Evolutionary conservation across 345 rosid genomes (phyloP).

Genomic region (Raphanus raphanistrum): DNA sequence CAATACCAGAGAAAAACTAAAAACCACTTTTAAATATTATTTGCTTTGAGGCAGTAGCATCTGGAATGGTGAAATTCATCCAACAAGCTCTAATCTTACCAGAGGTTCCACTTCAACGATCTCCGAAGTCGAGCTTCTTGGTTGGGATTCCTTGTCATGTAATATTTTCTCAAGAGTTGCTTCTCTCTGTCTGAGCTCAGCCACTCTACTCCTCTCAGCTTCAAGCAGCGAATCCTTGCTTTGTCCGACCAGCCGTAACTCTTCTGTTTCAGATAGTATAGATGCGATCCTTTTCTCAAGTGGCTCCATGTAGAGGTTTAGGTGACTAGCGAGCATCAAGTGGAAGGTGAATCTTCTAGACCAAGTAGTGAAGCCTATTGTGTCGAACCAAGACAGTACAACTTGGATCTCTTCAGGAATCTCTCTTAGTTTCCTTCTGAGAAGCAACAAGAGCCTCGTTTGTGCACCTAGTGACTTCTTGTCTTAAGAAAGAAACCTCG

Average conservation of each 20-base stretch:
- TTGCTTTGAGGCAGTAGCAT: not conserved
- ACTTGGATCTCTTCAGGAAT: slow-evolving; percentile 58
- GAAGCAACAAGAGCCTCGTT: slow-evolving; percentile 79
- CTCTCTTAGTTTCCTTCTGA: slow-evolving; percentile 55
- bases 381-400: slow-evolving; percentile 63
- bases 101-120: slow-evolving; percentile 84
- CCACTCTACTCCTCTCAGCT: slow-evolving; percentile 68
- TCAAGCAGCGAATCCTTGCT: slow-evolving; percentile 65
- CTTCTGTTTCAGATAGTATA: slow-evolving; percentile 60
- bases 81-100: slow-evolving; percentile 50
- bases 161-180: slow-evolving; percentile 64
- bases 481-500: slow-evolving; percentile 93
- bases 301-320: slow-evolving; percentile 58
- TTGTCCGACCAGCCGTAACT: slow-evolving; percentile 53
- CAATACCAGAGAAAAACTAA: not conserved
- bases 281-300: slow-evolving; percentile 56
- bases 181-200: slow-evolving; percentile 62
- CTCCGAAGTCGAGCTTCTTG: slow-evolving; percentile 52
- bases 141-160: slow-evolving; percentile 63
- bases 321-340: slow-evolving; percentile 37
- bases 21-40: not conserved
- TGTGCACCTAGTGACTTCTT: slow-evolving; percentile 95
- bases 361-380: slow-evolving; percentile 51
- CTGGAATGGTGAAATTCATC: not conserved
- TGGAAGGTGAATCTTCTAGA: slow-evolving; percentile 46